Conservation (phyloP, 768 basidiomycete species). For the Tricholoma matsutake region DNA sequence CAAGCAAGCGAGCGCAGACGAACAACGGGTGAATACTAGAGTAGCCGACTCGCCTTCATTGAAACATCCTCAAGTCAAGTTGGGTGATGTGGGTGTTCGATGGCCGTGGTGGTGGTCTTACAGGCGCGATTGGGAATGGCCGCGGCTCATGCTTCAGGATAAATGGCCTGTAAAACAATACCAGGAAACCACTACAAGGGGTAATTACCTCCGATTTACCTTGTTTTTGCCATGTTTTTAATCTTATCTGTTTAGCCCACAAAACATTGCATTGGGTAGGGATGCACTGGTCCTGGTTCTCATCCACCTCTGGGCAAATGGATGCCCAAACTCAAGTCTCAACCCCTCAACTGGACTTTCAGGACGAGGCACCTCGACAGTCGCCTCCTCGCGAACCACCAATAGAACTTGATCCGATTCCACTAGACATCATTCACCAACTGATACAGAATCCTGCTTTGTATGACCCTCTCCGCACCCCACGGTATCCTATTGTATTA, state of each 20-base stretch:
- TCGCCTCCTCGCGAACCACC: conserved; percentile 13
- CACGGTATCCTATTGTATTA: conserved; percentile 90
- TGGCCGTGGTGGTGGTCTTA: conserved; percentile 31
- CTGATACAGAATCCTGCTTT: conserved; percentile 76
- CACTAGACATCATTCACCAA: conserved; percentile 57
- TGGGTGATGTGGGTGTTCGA: conserved; percentile 6
- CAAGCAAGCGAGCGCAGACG: conserved; percentile 14
- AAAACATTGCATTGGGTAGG: conserved; percentile 18
- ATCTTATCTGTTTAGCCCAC: conserved; percentile 6
- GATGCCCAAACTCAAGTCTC: conserved; percentile 10
- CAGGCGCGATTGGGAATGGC: conserved; percentile 24
- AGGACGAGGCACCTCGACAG: conserved; percentile 9
- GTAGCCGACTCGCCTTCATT: not conserved
- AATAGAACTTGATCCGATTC: conserved; percentile 16
- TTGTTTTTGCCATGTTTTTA: not conserved
- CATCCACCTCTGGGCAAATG: conserved; percentile 18
- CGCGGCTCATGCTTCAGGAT: conserved; percentile 1
- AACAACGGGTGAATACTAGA: conserved; percentile 6
- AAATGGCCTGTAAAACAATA: not conserved
- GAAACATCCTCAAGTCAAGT: not conserved
- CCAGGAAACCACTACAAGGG: not conserved
- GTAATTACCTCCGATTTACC: not conserved
- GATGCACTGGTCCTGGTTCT: conserved; percentile 26
- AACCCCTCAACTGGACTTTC: conserved; percentile 16
- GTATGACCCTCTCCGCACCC: conserved; percentile 71